Percentiles rank a stretch among this genome's conserved stretches.
These are phyloP conservation scores for Xylariaceae sp. DNA, from an alignment of 2,329 filamentous ascomycete species.

Conservation along the genomic window DNA sequence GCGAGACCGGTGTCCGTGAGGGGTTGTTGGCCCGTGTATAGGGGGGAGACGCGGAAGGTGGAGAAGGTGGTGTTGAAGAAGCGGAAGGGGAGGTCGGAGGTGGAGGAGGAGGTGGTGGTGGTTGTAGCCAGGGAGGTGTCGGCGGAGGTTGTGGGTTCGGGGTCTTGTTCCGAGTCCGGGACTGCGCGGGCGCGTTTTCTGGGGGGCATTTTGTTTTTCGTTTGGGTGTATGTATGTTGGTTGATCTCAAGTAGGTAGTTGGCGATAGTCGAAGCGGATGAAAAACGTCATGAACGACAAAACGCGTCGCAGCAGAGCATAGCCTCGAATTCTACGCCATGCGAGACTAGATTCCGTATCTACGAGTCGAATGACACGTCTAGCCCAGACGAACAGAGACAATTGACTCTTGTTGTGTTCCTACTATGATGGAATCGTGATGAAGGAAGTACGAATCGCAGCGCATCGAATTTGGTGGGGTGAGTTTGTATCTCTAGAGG, in stretches of 20 bases:
- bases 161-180: constrained; percentile 7
- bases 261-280: background rate
- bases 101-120: too few relatives aligned
- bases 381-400: background rate
- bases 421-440: background rate
- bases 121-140: background rate
- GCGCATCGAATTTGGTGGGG: background rate
- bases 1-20: constrained; percentile 39
- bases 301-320: constrained; percentile 7
- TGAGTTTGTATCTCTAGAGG: background rate
- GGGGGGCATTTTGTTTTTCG: constrained; percentile 22
- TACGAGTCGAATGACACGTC: background rate
- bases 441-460: background rate
- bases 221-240: background rate
- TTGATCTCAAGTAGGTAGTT: too few relatives aligned
- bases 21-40: constrained; percentile 41
- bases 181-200: constrained; percentile 21
- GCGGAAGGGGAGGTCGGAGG: constrained; percentile 24
- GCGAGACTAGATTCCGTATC: background rate
- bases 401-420: background rate
- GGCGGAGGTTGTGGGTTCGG: constrained; percentile 4
- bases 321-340: background rate
- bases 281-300: background rate
- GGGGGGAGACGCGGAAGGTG: constrained; percentile 50
- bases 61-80: constrained; percentile 58